These are phyloP conservation scores for Aspergillus conjunctus DNA, from an alignment of 495 filamentous ascomycete genomes.

Conservation along the genomic window DNA sequence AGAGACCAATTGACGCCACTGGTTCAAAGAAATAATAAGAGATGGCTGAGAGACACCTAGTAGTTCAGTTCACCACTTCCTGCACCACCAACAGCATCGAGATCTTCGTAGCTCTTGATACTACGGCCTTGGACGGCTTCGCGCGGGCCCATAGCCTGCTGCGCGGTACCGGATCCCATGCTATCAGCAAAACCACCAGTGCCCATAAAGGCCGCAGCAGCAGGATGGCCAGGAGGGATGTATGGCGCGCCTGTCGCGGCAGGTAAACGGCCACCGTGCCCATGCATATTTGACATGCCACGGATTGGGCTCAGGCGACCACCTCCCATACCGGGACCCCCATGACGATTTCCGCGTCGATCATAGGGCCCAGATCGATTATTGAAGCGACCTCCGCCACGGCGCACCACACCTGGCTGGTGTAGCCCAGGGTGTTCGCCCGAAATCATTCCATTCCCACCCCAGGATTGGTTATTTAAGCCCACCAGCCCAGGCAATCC, in stretches of 20 bases:
- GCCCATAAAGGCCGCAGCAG: slow-evolving; percentile 43
- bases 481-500: slow-evolving; percentile 58
- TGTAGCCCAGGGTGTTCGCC: slow-evolving; percentile 47
- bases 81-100: slow-evolving; percentile 71
- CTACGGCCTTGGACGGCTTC: slow-evolving; percentile 89
- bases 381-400: slow-evolving; percentile 53
- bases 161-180: slow-evolving; percentile 56
- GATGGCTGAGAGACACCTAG: slow-evolving; percentile 29
- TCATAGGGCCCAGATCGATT: slow-evolving; percentile 62
- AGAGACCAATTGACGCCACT: slow-evolving; percentile 16
- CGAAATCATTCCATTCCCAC: slow-evolving; percentile 45
- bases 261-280: slow-evolving; percentile 40
- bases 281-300: slow-evolving; percentile 40
- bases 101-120: slow-evolving; percentile 93
- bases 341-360: slow-evolving; percentile 48
- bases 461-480: slow-evolving; percentile 52
- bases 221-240: slow-evolving; percentile 47
- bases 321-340: slow-evolving; percentile 24
- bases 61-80: slow-evolving; percentile 66
- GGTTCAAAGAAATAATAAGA: slow-evolving; percentile 6
- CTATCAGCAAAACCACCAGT: slow-evolving; percentile 50
- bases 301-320: slow-evolving; percentile 49
- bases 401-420: slow-evolving; percentile 61
- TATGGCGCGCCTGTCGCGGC: slow-evolving; percentile 38
- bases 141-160: slow-evolving; percentile 72